Evolutionary conservation across 2,329 filamentous ascomycete genomes (phyloP).

Genomic region (Ceratocystis eucalypticola): DNA sequence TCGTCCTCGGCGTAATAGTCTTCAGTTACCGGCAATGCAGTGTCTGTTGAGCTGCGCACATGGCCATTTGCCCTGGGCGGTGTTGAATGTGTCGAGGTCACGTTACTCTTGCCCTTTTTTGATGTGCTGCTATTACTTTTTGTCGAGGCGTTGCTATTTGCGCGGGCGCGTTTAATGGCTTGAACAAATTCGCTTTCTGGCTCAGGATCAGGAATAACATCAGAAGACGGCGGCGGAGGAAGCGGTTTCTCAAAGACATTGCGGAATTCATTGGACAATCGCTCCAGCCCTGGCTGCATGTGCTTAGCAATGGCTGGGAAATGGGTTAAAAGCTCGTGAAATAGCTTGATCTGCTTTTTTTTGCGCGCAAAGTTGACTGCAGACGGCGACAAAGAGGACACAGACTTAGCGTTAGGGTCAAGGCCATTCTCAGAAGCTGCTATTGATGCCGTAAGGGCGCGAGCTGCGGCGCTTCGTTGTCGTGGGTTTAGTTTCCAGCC

Average conservation of each 20-base stretch:
- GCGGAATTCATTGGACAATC: constrained; percentile 78
- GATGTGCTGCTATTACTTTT: constrained; percentile 21
- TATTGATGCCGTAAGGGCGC: constrained; percentile 11
- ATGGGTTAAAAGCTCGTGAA: constrained; percentile 75
- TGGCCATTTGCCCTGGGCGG: not conserved
- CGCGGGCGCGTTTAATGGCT: constrained; percentile 42
- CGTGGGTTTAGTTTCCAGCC: constrained; percentile 25
- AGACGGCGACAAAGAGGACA: constrained; percentile 15
- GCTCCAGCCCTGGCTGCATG: constrained; percentile 85
- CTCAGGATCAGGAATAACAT: constrained; percentile 39
- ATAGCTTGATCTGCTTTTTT: constrained; percentile 86
- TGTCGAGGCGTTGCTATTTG: constrained; percentile 26
- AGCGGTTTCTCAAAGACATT: constrained; percentile 73
- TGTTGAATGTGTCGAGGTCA: constrained; percentile 6
- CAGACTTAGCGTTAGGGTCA: not conserved
- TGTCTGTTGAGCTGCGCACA: constrained; percentile 15
- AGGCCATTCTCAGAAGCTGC: constrained; percentile 26
- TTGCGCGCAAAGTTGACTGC: constrained; percentile 36
- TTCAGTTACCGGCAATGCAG: constrained; percentile 39
- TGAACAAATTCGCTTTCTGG: constrained; percentile 43
- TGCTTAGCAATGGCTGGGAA: constrained; percentile 94
- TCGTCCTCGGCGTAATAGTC: constrained; percentile 73
- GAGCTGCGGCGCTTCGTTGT: constrained; percentile 21
- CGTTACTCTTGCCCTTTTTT: constrained; percentile 26
- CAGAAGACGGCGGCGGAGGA: constrained; percentile 37